phyloP scores from a whole-genome alignment of 495 filamentous ascomycete species.

The Pseudoneurospora amorphoporcata region DNA sequence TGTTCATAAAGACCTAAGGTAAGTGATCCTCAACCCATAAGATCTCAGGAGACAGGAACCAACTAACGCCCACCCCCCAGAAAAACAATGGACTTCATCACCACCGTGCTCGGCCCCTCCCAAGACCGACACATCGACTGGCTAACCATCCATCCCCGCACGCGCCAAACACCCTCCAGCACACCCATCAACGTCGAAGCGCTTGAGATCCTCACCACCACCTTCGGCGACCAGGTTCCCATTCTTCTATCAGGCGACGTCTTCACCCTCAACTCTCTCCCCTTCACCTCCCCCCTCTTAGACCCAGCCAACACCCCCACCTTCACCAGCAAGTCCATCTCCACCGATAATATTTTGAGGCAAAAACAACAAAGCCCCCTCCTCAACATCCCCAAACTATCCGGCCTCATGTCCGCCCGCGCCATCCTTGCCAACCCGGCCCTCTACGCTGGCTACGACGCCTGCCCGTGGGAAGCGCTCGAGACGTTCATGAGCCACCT shows the following conservation, averaged over 20 bases:
- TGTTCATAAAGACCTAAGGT: conserved; percentile 49
- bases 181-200: conserved; percentile 49
- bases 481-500: conserved; percentile 46
- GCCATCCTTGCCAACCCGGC: conserved; percentile 53
- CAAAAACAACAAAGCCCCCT: background rate
- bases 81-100: conserved; percentile 39
- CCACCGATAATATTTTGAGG: conserved; percentile 3
- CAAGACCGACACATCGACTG: conserved; percentile 43
- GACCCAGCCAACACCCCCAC: conserved; percentile 9
- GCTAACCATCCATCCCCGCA: conserved; percentile 55
- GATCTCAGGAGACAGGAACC: background rate
- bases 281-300: conserved; percentile 30
- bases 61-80: conserved; percentile 4
- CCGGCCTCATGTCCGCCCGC: conserved; percentile 55
- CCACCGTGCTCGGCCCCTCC: conserved; percentile 36
- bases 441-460: conserved; percentile 43
- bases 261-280: conserved; percentile 37
- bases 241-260: conserved; percentile 54
- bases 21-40: background rate
- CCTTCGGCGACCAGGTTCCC: conserved; percentile 37
- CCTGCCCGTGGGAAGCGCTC: conserved; percentile 50
- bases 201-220: conserved; percentile 41
- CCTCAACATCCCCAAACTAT: conserved; percentile 24
- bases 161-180: conserved; percentile 42
- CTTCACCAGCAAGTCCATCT: conserved; percentile 19